Evolutionary conservation across 805 yeast species (phyloP).

Genomic region (Wickerhamomyces chambardii): DNA sequence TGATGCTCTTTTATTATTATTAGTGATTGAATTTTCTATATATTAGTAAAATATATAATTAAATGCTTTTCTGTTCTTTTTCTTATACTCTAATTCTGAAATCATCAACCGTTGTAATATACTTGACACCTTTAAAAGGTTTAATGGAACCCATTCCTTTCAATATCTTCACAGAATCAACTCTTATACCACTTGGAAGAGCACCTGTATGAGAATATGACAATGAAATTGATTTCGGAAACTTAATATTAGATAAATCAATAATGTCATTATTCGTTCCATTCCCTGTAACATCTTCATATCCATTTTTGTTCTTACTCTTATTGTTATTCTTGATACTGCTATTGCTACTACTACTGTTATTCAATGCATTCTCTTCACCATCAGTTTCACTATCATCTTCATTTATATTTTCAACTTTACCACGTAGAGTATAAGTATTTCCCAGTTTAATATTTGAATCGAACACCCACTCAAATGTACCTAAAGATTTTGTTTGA

Average conservation of each 20-base stretch:
- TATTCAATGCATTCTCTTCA: slow-evolving; percentile 8
- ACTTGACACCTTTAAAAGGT: slow-evolving; percentile 90
- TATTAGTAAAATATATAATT: too few species aligned
- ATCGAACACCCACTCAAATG: slow-evolving; percentile 65
- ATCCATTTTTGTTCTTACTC: background rate
- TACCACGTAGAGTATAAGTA: slow-evolving; percentile 59
- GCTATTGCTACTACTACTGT: background rate
- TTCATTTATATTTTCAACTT: slow-evolving; percentile 23
- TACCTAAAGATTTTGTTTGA: slow-evolving; percentile 38
- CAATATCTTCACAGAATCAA: slow-evolving; percentile 51
- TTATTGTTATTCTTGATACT: background rate
- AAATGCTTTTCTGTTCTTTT: too few species aligned
- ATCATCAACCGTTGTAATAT: slow-evolving; percentile 57
- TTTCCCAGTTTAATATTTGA: slow-evolving; percentile 51
- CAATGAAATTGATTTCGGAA: slow-evolving; percentile 38
- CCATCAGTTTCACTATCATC: slow-evolving; percentile 11
- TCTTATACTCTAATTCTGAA: slow-evolving; percentile 12
- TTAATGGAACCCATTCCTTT: slow-evolving; percentile 57
- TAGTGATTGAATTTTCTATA: too few species aligned
- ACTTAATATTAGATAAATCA: slow-evolving; percentile 3
- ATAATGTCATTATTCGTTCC: background rate
- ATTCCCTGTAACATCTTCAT: too few species aligned
- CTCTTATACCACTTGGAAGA: slow-evolving; percentile 68
- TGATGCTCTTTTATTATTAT: too few species aligned
- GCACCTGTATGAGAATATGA: slow-evolving; percentile 56